A percentile compares a stretch with the other conserved stretches of the same genome.
These are phyloP conservation scores for Periconia macrospinosa DNA, from an alignment of 2,329 filamentous ascomycete genomes.

Conservation along the genomic window DNA sequence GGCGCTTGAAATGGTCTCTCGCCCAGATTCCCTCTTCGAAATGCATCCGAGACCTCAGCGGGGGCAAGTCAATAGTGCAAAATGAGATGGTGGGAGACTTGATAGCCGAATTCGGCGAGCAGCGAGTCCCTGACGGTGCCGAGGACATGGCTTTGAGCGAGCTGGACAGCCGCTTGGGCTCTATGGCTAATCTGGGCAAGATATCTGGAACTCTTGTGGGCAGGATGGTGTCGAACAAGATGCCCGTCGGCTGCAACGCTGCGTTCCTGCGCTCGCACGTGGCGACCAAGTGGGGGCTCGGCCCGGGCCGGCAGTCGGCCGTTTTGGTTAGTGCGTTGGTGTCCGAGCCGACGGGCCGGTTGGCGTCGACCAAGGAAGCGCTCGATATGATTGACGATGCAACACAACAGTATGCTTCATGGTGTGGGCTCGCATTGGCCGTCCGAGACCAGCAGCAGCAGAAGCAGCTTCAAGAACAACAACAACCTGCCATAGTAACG, in stretches of 20 bases:
- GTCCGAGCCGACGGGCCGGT: conserved; percentile 1
- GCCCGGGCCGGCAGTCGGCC: not conserved
- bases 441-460: conserved; percentile 5
- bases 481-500: not conserved
- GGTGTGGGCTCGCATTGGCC: conserved; percentile 1
- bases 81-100: conserved; percentile 8
- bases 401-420: conserved; percentile 2
- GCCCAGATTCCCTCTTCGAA: conserved; percentile 4
- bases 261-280: not conserved
- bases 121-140: too few species aligned
- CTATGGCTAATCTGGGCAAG: conserved; percentile 1
- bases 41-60: conserved; percentile 6
- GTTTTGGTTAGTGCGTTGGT: conserved; percentile 3
- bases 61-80: conserved; percentile 8
- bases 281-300: conserved; percentile 4
- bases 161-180: not conserved
- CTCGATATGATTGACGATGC: conserved; percentile 1
- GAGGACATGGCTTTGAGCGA: too few species aligned
- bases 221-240: conserved; percentile 2
- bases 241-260: conserved; percentile 4
- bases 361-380: not conserved
- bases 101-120: not conserved
- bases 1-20: conserved; percentile 3
- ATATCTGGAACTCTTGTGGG: not conserved
- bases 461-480: conserved; percentile 3